Evolutionary conservation across 2,329 filamentous ascomycete species (phyloP).

Genomic region (Xylaria sp.): DNA sequence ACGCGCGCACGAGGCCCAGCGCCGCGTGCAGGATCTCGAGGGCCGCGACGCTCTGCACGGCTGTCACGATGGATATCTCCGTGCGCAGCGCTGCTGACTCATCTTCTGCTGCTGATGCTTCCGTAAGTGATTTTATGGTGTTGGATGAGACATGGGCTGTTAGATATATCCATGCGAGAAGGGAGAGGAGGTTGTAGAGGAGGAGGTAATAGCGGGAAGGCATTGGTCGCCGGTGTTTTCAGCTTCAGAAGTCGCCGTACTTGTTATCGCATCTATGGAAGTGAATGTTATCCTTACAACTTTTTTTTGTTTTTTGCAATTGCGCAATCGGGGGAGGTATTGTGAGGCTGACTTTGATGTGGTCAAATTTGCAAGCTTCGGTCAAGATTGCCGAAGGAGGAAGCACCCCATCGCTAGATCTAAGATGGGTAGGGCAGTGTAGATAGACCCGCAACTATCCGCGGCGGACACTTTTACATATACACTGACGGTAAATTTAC

Average conservation of each 20-base stretch:
- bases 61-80: conserved; percentile 27
- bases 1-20: conserved; percentile 71
- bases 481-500: background rate
- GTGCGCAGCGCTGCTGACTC: background rate
- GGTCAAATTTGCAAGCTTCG: too few relatives aligned
- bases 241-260: too few relatives aligned
- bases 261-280: too few relatives aligned
- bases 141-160: conserved; percentile 10
- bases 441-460: too few relatives aligned
- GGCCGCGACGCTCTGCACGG: conserved; percentile 63
- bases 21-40: conserved; percentile 72
- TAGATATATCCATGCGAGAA: conserved; percentile 37
- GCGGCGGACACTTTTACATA: background rate
- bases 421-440: too few relatives aligned
- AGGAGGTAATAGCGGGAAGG: conserved; percentile 31
- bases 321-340: too few relatives aligned
- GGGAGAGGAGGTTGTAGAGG: conserved; percentile 39
- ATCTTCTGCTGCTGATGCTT: background rate
- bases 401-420: too few relatives aligned
- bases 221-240: background rate
- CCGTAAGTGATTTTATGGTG: background rate
- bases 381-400: too few relatives aligned
- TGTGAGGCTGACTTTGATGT: too few relatives aligned
- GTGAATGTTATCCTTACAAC: too few relatives aligned
- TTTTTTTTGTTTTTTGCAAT: too few relatives aligned